phyloP scores from a whole-genome alignment of 2,329 filamentous ascomycete genomes.

The Xylaria sp. region DNA sequence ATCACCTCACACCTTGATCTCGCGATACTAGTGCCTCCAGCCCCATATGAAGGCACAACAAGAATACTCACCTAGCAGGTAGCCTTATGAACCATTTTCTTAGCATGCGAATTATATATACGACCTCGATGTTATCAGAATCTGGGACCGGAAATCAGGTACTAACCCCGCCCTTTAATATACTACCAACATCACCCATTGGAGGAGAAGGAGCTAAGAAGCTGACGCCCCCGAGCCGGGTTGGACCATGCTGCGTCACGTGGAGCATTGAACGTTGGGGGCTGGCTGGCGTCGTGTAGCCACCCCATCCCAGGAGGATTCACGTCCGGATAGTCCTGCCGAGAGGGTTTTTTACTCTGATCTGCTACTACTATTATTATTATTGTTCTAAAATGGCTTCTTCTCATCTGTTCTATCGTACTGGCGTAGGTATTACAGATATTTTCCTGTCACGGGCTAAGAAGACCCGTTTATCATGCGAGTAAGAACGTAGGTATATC shows the following conservation, averaged over 20 bases:
- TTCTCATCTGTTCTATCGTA: background rate
- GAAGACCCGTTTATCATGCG: no score
- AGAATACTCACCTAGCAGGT: no score
- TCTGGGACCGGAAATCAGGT: background rate
- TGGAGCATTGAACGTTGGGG: conserved; percentile 22
- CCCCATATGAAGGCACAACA: no score
- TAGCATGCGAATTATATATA: background rate
- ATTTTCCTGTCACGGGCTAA: no score
- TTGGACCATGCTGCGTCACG: conserved; percentile 12
- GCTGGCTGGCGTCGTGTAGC: conserved; percentile 21
- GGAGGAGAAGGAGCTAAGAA: conserved; percentile 2
- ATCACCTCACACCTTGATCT: no score
- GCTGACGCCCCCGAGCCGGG: conserved; percentile 11
- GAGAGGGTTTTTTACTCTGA: background rate
- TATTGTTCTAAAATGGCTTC: background rate
- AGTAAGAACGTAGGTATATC: background rate
- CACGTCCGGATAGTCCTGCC: background rate
- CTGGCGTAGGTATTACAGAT: no score
- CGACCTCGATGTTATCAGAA: background rate
- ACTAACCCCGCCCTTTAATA: conserved; percentile 8
- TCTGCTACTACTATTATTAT: no score
- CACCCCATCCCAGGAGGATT: background rate
- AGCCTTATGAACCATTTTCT: no score
- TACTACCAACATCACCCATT: background rate
- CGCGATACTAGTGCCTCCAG: no score